A percentile compares a stretch with the other conserved stretches of the same genome.
Conservation (phyloP, 768 basidiomycete genomes). For the Phanerochaete sordida region DNA sequence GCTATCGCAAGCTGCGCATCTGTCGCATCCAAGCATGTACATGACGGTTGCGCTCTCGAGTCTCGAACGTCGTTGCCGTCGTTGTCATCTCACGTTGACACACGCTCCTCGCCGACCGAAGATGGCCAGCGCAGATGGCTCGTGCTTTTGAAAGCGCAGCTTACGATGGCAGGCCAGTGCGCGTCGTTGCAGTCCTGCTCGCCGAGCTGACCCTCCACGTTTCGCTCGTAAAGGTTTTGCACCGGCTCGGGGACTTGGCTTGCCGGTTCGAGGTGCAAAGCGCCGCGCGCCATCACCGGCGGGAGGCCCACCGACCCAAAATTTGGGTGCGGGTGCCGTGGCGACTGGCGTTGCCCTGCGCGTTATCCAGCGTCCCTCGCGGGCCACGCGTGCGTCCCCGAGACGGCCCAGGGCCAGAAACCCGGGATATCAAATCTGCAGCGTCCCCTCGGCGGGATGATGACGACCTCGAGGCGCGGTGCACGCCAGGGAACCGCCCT, state of each 20-base stretch:
- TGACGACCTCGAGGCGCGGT: background rate
- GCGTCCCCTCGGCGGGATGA: background rate
- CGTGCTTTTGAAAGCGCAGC: too few relatives aligned
- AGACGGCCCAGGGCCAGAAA: background rate
- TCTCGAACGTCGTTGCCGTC: too few relatives aligned
- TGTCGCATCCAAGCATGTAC: too few relatives aligned
- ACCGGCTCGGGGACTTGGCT: background rate
- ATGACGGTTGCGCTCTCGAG: too few relatives aligned
- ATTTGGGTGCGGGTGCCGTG: too few relatives aligned
- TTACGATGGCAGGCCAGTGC: too few relatives aligned
- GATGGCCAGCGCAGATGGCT: too few relatives aligned
- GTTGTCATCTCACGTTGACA: too few relatives aligned
- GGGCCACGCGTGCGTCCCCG: background rate
- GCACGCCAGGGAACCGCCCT: background rate
- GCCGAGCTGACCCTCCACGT: background rate
- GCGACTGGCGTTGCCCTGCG: background rate
- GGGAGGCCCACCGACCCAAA: background rate
- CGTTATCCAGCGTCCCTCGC: background rate
- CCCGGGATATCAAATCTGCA: background rate
- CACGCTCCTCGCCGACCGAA: too few relatives aligned
- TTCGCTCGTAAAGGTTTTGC: background rate
- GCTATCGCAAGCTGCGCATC: too few relatives aligned
- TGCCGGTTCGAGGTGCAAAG: background rate
- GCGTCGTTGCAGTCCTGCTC: too few relatives aligned
- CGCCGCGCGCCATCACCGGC: background rate